Percentiles rank a stretch among this genome's conserved stretches.
These are phyloP conservation scores for Podaxis rugospora DNA, from an alignment of 768 basidiomycete species.

Conservation along the genomic window DNA sequence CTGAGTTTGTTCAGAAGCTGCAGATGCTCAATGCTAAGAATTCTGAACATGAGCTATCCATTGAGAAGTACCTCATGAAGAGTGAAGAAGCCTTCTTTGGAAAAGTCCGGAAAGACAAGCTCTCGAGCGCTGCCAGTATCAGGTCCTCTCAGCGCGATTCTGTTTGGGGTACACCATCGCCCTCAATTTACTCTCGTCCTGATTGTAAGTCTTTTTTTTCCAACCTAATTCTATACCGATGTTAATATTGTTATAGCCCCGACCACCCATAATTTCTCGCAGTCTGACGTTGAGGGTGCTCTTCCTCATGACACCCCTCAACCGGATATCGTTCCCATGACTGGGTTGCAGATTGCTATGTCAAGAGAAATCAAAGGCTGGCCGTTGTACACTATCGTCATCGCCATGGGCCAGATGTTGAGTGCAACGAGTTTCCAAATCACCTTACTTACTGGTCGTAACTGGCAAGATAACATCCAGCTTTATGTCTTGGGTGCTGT, in stretches of 20 bases:
- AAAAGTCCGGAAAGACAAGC: conserved; percentile 83
- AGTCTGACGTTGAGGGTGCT: conserved; percentile 39
- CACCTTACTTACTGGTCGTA: conserved; percentile 82
- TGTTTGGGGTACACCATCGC: conserved; percentile 69
- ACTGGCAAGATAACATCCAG: conserved; percentile 75
- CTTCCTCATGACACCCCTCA: conserved; percentile 44
- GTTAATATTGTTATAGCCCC: conserved; percentile 32
- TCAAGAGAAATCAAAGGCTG: conserved; percentile 76
- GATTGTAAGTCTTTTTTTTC: conserved; percentile 49
- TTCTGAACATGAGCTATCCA: conserved; percentile 87
- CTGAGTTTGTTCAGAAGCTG: conserved; percentile 83
- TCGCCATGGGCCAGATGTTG: conserved; percentile 86
- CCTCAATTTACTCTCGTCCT: conserved; percentile 67
- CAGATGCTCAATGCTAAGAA: conserved; percentile 78
- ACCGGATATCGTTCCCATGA: conserved; percentile 74
- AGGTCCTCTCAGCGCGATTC: conserved; percentile 79
- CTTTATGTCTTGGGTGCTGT: conserved; percentile 89
- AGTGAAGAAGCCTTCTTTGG: conserved; percentile 94
- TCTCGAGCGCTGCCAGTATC: conserved; percentile 77
- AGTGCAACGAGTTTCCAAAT: conserved; percentile 94
- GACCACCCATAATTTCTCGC: conserved; percentile 44
- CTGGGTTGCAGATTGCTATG: conserved; percentile 78
- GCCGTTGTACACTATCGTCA: conserved; percentile 90
- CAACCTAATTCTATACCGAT: not conserved
- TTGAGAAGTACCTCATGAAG: conserved; percentile 86